Evolutionary conservation across 2,329 filamentous ascomycete genomes (phyloP), one percentile per base, ranked within the genome.

Genomic region (Aspergillus ruber): DNA sequence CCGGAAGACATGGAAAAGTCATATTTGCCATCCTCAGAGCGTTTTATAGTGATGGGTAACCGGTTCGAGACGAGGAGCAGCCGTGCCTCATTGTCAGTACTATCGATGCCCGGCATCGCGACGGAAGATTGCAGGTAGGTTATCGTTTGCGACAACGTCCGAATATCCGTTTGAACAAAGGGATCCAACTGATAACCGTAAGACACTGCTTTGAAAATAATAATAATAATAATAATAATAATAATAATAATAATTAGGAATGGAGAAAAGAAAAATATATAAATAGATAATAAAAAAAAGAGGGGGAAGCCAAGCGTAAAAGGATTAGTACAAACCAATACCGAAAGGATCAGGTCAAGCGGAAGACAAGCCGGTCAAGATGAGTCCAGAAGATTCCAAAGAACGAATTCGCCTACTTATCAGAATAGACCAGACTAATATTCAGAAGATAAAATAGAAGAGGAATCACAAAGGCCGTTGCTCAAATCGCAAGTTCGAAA

Each of bases 1-100:
- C 93, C 93, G 2, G 93, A 97, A 42, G 91, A 97, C 88, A 96
- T 95, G 66, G 86, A 89, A 70, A 95, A 95, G 63, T 84, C 81
- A 74, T 95, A 98, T 67, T 86, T 85, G 61, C 89, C 90, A 76
- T 95, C 88, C 45, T 93, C 88, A 45, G 85, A 85, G 57, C 88
- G 85, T 74, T 96, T 96, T 74, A 97, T 95, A 55, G 91, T 97
- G 68, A 97, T 94, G 49, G 93, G 91, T 38, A 97, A 79, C 46
- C 93, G 88, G 68, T 98, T 98, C 32, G 91, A 96, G 59, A 96
- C 84, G 42, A 97, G 83, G 44, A 96, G 80, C 45, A 96, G 78
- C 43, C 81, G 65, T 17, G 69, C 63, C 50, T 69, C 68, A 44
- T 64, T 68, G 44, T 56, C 48, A 8, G 56, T 49, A 46, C 58